Percentiles rank a stretch among this genome's conserved stretches.
phyloP scores from a whole-genome alignment of 305 asterid species.

The Fraxinus albicans region DNA sequence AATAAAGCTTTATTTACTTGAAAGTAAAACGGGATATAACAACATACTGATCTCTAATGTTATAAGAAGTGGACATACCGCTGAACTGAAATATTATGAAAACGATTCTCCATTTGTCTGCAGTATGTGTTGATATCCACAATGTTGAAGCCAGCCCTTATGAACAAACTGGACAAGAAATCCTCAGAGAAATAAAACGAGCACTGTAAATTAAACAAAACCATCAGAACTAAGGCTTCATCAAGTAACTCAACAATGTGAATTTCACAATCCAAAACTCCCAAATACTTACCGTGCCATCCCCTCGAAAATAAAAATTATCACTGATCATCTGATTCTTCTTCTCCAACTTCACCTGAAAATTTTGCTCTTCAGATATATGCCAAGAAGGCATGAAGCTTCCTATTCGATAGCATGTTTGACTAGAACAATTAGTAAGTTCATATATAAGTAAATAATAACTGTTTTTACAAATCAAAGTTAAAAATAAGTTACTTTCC shows the following conservation, averaged over 20 bases:
- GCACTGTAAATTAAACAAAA: conserved; percentile 46
- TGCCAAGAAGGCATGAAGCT: conserved; percentile 9
- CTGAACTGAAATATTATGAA: conserved; percentile 50
- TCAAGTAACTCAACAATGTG: conserved; percentile 13
- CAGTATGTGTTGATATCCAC: conserved; percentile 54
- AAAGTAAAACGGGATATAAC: neutral
- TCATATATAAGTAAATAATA: neutral
- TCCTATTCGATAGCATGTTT: conserved; percentile 9
- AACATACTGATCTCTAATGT: neutral
- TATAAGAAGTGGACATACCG: conserved; percentile 36
- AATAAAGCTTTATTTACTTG: neutral
- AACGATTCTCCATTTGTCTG: conserved; percentile 59
- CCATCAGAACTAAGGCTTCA: conserved; percentile 10
- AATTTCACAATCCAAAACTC: conserved; percentile 8
- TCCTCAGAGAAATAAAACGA: conserved; percentile 70
- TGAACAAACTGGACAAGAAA: conserved; percentile 54
- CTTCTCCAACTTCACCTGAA: conserved; percentile 71
- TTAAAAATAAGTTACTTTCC: neutral
- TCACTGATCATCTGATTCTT: conserved; percentile 69
- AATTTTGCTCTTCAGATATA: conserved; percentile 18
- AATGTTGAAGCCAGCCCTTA: conserved; percentile 49
- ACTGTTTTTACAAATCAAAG: neutral
- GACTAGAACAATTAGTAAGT: neutral
- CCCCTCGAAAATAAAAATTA: conserved; percentile 69
- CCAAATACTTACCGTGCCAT: conserved; percentile 72